Conservation (phyloP, 2,329 filamentous ascomycete genomes). For the Botrytis elliptica region DNA sequence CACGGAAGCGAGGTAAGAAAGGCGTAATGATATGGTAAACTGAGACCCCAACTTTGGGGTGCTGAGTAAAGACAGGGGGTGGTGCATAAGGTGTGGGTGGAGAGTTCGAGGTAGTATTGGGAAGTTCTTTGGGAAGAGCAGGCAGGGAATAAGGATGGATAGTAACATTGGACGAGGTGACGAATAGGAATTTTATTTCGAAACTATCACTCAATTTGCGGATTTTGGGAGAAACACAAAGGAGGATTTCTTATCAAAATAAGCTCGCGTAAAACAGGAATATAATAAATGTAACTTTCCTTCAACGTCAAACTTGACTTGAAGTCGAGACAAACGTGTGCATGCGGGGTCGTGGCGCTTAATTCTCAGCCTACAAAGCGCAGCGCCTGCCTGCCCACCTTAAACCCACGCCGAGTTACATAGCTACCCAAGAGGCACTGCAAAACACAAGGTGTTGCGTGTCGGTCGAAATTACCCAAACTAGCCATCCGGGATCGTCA, state of each 20-base stretch:
- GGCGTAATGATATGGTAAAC: neutral
- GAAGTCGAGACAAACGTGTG: slow-evolving; percentile 2
- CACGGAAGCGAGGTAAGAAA: neutral
- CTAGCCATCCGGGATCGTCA: neutral
- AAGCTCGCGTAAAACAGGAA: neutral
- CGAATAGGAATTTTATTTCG: neutral
- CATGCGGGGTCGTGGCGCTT: slow-evolving; percentile 17
- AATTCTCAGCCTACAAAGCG: slow-evolving; percentile 1
- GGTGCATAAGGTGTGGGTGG: slow-evolving; percentile 12
- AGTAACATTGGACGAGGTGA: neutral
- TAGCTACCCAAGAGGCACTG: slow-evolving; percentile 7
- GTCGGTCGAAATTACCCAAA: neutral
- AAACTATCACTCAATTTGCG: neutral
- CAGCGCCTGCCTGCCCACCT: neutral
- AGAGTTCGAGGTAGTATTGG: neutral
- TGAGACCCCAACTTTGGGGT: slow-evolving; percentile 7
- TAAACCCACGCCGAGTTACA: neutral
- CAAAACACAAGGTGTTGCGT: neutral
- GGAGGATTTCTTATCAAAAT: neutral
- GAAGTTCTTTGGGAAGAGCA: neutral
- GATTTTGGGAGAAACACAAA: neutral
- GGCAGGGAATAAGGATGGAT: neutral
- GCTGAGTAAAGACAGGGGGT: neutral
- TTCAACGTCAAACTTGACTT: neutral
- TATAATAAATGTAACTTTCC: neutral